Evolutionary conservation across 2,329 filamentous ascomycete species (phyloP).

Genomic region (Sarocladiaceae sp.): DNA sequence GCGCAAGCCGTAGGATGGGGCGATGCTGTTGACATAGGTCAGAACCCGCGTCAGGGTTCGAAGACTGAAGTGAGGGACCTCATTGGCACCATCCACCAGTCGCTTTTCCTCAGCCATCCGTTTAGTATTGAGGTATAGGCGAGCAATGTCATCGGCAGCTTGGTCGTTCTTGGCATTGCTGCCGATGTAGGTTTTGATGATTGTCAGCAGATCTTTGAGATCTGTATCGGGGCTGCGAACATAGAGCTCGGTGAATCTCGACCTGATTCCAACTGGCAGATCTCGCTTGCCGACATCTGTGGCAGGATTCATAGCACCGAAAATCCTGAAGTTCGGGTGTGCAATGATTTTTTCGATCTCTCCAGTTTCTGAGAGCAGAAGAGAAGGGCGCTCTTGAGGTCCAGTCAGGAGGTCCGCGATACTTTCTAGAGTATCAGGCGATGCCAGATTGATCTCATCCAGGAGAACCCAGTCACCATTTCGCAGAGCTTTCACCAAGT

Average conservation of each 20-base stretch:
- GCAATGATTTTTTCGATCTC: constrained; percentile 85
- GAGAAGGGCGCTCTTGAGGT: constrained; percentile 65
- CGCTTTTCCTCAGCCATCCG: constrained; percentile 71
- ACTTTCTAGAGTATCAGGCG: constrained; percentile 88
- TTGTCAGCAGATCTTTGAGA: constrained; percentile 75
- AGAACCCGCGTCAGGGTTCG: constrained; percentile 87
- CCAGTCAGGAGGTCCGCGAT: constrained; percentile 83
- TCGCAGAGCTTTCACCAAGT: constrained; percentile 89
- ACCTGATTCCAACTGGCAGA: constrained; percentile 78
- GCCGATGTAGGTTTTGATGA: constrained; percentile 84
- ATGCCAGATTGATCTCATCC: constrained; percentile 95
- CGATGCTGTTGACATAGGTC: constrained; percentile 79
- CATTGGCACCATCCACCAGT: constrained; percentile 89
- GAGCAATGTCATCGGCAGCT: constrained; percentile 72
- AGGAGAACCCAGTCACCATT: constrained; percentile 96
- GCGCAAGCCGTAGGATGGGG: constrained; percentile 75
- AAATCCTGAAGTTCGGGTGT: constrained; percentile 89
- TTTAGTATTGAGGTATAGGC: constrained; percentile 84
- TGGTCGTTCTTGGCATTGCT: constrained; percentile 65
- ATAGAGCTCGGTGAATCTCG: constrained; percentile 92
- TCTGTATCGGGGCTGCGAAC: constrained; percentile 86
- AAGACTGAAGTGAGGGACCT: constrained; percentile 94
- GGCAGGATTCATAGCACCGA: constrained; percentile 98
- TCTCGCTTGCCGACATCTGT: constrained; percentile 97
- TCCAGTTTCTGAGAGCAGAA: constrained; percentile 87